Evolutionary conservation across 2,329 filamentous ascomycete species (phyloP).

Genomic region (Diaporthe amygdali): DNA sequence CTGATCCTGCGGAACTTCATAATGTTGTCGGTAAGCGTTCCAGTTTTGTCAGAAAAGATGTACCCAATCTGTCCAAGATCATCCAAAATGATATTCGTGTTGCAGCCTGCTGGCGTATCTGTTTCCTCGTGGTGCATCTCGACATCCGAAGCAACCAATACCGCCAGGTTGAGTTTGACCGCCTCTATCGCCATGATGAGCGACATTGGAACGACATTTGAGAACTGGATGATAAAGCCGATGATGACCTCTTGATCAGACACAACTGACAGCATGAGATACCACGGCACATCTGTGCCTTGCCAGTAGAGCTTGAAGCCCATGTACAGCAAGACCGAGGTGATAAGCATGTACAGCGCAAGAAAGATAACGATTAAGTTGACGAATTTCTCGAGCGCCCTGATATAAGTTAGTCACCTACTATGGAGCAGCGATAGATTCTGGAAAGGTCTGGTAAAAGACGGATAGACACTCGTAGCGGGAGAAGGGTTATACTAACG

Average conservation of each 20-base stretch:
- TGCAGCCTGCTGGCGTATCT: conserved; percentile 85
- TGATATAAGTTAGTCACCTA: too few species aligned
- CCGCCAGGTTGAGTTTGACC: conserved; percentile 79
- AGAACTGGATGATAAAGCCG: conserved; percentile 94
- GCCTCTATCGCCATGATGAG: conserved; percentile 90
- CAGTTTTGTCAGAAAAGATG: conserved; percentile 93
- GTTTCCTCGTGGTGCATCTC: conserved; percentile 89
- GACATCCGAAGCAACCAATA: conserved; percentile 79
- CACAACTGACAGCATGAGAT: conserved; percentile 72
- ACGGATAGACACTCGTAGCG: too few species aligned
- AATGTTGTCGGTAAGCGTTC: conserved; percentile 89
- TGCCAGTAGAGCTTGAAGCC: conserved; percentile 84
- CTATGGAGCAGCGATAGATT: too few species aligned
- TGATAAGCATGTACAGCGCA: conserved; percentile 77
- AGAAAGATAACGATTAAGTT: conserved; percentile 81
- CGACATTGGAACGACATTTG: conserved; percentile 90
- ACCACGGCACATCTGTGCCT: conserved; percentile 75
- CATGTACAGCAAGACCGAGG: conserved; percentile 77
- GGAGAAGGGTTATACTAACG: too few species aligned
- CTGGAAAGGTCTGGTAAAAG: too few species aligned
- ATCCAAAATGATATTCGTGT: conserved; percentile 93
- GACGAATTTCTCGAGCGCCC: conserved; percentile 70
- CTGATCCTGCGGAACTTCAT: conserved; percentile 96
- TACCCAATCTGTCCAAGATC: conserved; percentile 90
- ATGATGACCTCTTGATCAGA: conserved; percentile 82